Base-by-base conservation (phyloP, 2,329 filamentous ascomycete species). In the Ophiosphaerella herpotricha region DNA sequence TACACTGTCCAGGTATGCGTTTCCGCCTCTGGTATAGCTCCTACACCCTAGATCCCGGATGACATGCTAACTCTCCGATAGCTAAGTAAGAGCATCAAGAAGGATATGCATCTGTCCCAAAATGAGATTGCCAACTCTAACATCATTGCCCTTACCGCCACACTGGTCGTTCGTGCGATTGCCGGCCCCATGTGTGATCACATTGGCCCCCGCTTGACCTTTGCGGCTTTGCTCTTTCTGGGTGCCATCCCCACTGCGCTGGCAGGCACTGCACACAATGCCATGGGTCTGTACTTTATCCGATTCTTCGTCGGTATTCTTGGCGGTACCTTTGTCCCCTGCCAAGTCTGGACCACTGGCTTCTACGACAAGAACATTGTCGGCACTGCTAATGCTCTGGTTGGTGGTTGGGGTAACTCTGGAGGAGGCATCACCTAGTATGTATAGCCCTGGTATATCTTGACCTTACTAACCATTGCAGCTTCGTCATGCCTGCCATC, bases 301-400 rank as follows among this genome's bases (percentile, higher is more conserved):
- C 84, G 89, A 38, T 93, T 93, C 78, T 92, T 92, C 74, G 84
- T 92, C 55, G 89, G 89, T 52, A 87, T 93, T 37, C 82, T 93
- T 0, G 89, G 89, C 35, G 88, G 86, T 2, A 83, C 85, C 1
- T 93, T 93, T 63, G 89, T 93, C 0, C 89, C 89, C 11, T 96
- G 91, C 71, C 91, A 95, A 70, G 92, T 96, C 6, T 96, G 91
- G 90, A 90, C 88, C 8, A 96, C 91, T 0, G 90, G 87, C 0
- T 96, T 96, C 79, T 96, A 91, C 71, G 91, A 97, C 76, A 94
- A 92, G 77, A 94, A 92, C 64, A 82, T 96, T 23, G 88, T 96
- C 14, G 92, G 92, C 40, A 92, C 90, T 5, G 90, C 91, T 54
- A 97, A 96, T 68, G 88, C 90, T 2, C 75, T 96, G 14, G 87